Percentiles rank a stretch among this genome's conserved stretches.
Conservation (phyloP, 768 basidiomycete species). For the Asterophora lycoperdoides region DNA sequence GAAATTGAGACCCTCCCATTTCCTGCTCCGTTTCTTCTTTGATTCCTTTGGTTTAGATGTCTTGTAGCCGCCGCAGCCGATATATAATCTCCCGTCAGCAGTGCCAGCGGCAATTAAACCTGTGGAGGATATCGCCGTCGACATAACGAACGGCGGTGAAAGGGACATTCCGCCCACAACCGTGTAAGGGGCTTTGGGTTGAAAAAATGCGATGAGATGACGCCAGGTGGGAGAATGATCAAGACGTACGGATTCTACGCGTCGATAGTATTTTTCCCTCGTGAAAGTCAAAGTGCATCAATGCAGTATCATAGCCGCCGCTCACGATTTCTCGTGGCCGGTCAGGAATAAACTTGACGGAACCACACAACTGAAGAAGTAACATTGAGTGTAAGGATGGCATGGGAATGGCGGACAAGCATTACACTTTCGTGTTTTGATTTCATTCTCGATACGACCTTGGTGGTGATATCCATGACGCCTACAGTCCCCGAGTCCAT, state of each 20-base stretch:
- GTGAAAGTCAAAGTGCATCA: constrained; percentile 64
- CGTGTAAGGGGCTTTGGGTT: constrained; percentile 32
- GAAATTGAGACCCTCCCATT: constrained; percentile 66
- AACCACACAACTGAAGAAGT: constrained; percentile 58
- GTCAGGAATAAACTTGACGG: constrained; percentile 66
- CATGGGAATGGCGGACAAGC: no score
- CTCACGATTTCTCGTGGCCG: constrained; percentile 70
- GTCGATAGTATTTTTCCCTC: constrained; percentile 56
- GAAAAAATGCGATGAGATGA: not conserved
- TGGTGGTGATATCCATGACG: constrained; percentile 52
- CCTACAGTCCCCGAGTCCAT: constrained; percentile 70
- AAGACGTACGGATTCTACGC: constrained; percentile 49
- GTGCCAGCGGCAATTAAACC: constrained; percentile 68
- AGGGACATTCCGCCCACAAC: constrained; percentile 49
- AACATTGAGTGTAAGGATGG: constrained; percentile 1
- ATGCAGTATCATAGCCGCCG: constrained; percentile 67
- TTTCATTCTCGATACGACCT: constrained; percentile 52
- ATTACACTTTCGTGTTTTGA: constrained; percentile 57
- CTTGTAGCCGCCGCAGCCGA: constrained; percentile 69
- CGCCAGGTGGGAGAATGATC: not conserved
- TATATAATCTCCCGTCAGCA: constrained; percentile 69
- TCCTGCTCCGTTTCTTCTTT: constrained; percentile 54
- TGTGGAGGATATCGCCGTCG: constrained; percentile 50
- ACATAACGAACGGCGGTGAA: constrained; percentile 73
- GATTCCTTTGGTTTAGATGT: constrained; percentile 14